Evolutionary conservation across 1,284 basidiomycete genomes (phyloP).

Genomic region (Termitomyces sp.): DNA sequence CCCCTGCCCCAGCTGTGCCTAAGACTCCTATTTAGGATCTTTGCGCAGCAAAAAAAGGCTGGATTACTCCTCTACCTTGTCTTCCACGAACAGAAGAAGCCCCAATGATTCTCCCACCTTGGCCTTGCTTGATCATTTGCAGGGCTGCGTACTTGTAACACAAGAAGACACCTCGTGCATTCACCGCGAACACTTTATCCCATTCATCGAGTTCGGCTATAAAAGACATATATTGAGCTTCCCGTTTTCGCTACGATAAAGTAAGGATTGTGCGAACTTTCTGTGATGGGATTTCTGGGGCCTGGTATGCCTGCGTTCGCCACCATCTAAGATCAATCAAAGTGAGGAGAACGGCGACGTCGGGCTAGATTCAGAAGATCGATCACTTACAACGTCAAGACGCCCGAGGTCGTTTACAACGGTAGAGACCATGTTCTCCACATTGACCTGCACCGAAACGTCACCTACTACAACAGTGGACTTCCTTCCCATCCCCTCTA

Average conservation of each 20-base stretch:
- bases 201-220: slow-evolving; percentile 19
- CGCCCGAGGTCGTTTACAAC: slow-evolving; percentile 22
- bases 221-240: background rate
- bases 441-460: slow-evolving; percentile 11
- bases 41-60: background rate
- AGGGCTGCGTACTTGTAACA: slow-evolving; percentile 25
- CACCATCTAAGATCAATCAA: slow-evolving; percentile 17
- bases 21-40: background rate
- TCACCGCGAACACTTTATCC: slow-evolving; percentile 20
- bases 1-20: slow-evolving; percentile 14
- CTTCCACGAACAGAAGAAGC: slow-evolving; percentile 23
- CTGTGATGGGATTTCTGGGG: slow-evolving; percentile 12
- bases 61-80: slow-evolving; percentile 10
- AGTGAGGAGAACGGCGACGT: background rate
- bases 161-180: slow-evolving; percentile 23
- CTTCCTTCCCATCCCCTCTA: slow-evolving; percentile 10
- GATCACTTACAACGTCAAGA: slow-evolving; percentile 19
- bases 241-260: background rate
- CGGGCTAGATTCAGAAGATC: background rate
- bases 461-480: slow-evolving; percentile 8
- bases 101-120: slow-evolving; percentile 28
- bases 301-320: slow-evolving; percentile 21
- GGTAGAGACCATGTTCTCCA: slow-evolving; percentile 12
- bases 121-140: slow-evolving; percentile 26
- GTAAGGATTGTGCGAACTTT: slow-evolving; percentile 14